Evolutionary conservation across 805 yeast genomes (phyloP), one percentile per base, ranked within the genome.

Genomic region (Schwanniomyces sp.): DNA sequence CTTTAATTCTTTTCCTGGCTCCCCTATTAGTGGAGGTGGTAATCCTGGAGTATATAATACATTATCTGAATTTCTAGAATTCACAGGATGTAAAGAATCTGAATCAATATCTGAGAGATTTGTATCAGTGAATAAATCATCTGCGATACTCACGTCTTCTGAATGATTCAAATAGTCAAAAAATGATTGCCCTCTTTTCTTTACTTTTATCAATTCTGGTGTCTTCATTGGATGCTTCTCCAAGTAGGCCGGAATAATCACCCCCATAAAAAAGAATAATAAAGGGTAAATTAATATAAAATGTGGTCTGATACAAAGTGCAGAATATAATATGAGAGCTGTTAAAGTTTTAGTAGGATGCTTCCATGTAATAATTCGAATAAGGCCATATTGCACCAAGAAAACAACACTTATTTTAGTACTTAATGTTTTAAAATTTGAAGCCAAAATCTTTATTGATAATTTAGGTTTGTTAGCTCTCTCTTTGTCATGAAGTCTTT

Each of bases 281-380:
- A 85, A 55, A 0, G 97, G 97, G 28, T 84, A 72, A 1, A 82
- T 74, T 34, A 86, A 63, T 10, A 88, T 69, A 43, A 86, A 64
- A 59, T 82, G 82, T 0, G 96, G 96, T 68, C 86, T 79, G 30
- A 85, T 63, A 56, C 94, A 86, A 1, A 84, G 69, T 50, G 82
- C 74, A 0, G 96, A 84, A 53, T 86, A 84, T 1, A 82, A 51
- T 5, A 85, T 68, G 45, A 89, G 64, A 18, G 72, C 61, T 0
- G 85, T 71, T 5, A 91, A 52, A 0, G 97, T 91, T 51, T 81
- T 77, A 0, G 87, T 72, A 0, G 95, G 91, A 25, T 76, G 72
- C 49, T 82, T 80, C 97, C 97, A 91, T 4, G 88, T 79, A 21
- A 88, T 49, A 0, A 87, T 59, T 43, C 81, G 79, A 6, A 84